These are phyloP conservation scores for Lachancea nothofagi DNA, from an alignment of 805 yeast species.

Conservation along the genomic window DNA sequence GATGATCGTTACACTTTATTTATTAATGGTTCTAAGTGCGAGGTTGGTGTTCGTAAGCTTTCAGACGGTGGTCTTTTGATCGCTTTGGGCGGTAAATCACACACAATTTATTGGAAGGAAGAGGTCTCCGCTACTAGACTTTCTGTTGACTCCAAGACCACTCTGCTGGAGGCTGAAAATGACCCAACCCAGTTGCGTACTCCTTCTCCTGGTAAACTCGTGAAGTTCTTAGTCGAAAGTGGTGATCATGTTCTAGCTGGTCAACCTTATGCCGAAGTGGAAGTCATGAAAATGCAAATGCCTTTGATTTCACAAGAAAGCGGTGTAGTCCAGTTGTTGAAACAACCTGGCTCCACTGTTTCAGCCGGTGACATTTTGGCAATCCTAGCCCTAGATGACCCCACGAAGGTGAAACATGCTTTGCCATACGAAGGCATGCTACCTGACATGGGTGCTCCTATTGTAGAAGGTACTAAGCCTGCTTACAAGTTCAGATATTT, in stretches of 20 bases:
- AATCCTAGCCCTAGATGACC: constrained; percentile 90
- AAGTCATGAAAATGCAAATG: constrained; percentile 99
- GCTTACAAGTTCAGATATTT: constrained; percentile 62
- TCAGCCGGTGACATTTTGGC: constrained; percentile 97
- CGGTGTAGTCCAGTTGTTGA: constrained; percentile 86
- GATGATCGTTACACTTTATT: constrained; percentile 79
- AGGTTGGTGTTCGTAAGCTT: constrained; percentile 79
- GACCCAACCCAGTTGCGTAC: constrained; percentile 98
- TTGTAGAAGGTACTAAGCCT: constrained; percentile 76
- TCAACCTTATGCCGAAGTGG: constrained; percentile 96
- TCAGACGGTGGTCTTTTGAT: constrained; percentile 92
- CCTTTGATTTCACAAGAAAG: constrained; percentile 90
- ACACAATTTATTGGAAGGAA: constrained; percentile 95
- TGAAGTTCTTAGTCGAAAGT: constrained; percentile 85
- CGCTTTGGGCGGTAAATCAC: constrained; percentile 87
- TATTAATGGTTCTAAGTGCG: constrained; percentile 87
- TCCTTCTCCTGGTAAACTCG: constrained; percentile 98
- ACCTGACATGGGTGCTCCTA: constrained; percentile 83
- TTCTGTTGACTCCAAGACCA: constrained; percentile 92
- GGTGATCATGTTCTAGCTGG: constrained; percentile 92
- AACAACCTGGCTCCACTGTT: constrained; percentile 97
- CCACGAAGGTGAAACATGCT: constrained; percentile 95
- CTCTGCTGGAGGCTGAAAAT: constrained; percentile 88
- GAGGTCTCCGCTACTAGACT: constrained; percentile 93
- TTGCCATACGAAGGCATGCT: constrained; percentile 90